Conservation (phyloP, 2,329 filamentous ascomycete genomes). For the Phyllosticta citrichinensis region DNA sequence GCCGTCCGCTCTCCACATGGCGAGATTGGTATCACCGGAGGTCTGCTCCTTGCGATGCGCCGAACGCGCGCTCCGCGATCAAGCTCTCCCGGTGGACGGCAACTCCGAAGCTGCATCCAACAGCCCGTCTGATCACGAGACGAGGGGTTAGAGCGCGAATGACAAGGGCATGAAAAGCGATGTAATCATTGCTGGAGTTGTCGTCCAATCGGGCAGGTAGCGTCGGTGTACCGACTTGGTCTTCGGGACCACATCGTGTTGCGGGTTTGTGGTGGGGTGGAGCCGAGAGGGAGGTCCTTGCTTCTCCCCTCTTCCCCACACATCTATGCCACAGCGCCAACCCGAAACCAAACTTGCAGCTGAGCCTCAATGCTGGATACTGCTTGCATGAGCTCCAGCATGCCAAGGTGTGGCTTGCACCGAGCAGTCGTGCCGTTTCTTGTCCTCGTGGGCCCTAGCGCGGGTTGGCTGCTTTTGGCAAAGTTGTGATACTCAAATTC, state of each 20-base stretch:
- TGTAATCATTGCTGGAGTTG: neutral
- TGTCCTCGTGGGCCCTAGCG: neutral
- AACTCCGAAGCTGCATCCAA: neutral
- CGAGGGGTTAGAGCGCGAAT: neutral
- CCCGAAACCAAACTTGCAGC: neutral
- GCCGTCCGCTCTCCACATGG: neutral
- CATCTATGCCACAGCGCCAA: neutral
- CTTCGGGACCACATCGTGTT: neutral
- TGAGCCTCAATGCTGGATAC: neutral
- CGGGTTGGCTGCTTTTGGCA: neutral
- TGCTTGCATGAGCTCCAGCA: neutral
- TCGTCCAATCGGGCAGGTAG: neutral
- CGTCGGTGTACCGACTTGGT: neutral
- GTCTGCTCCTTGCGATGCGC: neutral
- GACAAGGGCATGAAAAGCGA: neutral
- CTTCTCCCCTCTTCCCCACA: constrained; percentile 13
- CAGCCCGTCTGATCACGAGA: neutral
- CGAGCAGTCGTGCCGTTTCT: neutral
- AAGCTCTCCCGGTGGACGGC: neutral
- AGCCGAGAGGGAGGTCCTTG: constrained; percentile 33
- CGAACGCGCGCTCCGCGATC: neutral
- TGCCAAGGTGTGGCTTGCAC: neutral
- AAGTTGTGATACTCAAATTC: neutral
- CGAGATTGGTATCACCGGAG: neutral
- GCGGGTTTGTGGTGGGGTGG: constrained; percentile 25